A percentile compares a stretch with the other conserved stretches of the same genome.
Evolutionary conservation across 2,329 filamentous ascomycete genomes (phyloP).

Genomic region (Pyricularia pennisetigena): DNA sequence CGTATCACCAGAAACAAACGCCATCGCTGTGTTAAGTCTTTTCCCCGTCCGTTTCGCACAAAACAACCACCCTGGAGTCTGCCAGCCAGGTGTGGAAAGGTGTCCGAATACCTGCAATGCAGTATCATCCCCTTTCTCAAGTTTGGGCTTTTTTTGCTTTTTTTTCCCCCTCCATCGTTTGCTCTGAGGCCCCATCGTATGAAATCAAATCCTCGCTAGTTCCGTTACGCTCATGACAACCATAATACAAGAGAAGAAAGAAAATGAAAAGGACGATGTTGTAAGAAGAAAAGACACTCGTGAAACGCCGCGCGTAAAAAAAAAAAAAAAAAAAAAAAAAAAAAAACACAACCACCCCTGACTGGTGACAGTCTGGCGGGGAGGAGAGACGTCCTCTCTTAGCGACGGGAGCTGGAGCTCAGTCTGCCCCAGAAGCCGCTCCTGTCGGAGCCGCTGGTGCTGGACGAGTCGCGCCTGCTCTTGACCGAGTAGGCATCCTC

Average conservation of each 20-base stretch:
- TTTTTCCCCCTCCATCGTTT: constrained; percentile 13
- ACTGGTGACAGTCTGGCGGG: background rate
- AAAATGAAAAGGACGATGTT: background rate
- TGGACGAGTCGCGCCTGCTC: constrained; percentile 15
- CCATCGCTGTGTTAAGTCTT: constrained; percentile 10
- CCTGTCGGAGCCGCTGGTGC: constrained; percentile 8
- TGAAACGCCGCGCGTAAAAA: constrained; percentile 1
- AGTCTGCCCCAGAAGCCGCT: constrained; percentile 28
- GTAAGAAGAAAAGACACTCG: background rate
- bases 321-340: constrained; percentile 1
- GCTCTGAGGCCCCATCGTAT: constrained; percentile 22
- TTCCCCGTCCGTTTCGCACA: constrained; percentile 3
- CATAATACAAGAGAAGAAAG: background rate
- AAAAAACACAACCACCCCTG: constrained; percentile 1
- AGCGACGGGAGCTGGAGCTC: constrained; percentile 24
- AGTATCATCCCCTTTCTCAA: background rate
- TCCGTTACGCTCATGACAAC: background rate
- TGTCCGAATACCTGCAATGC: background rate
- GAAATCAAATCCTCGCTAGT: background rate
- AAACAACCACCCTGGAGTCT: constrained; percentile 13
- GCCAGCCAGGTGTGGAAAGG: constrained; percentile 13
- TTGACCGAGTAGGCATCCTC: constrained; percentile 16
- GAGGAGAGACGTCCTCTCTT: constrained; percentile 1
- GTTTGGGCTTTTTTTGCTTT: constrained; percentile 5
- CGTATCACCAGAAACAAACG: constrained; percentile 36